phyloP scores from a whole-genome alignment of 768 basidiomycete genomes.

The Dentipellis sp. region DNA sequence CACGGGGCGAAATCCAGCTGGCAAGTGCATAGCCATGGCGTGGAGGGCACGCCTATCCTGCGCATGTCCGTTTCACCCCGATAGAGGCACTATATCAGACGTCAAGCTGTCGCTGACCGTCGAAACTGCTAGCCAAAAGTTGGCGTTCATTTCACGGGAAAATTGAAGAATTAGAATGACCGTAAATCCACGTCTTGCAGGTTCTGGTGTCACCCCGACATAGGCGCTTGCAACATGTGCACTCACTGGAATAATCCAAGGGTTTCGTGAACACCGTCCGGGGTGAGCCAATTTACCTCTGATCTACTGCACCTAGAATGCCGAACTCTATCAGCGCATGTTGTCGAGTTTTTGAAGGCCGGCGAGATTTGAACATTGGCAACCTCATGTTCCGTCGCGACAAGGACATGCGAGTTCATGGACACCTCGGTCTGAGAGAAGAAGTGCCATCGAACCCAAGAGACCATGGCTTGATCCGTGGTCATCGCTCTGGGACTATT shows the following conservation, averaged over 20 bases:
- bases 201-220: not conserved
- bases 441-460: too few relatives aligned
- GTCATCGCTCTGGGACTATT: not conserved
- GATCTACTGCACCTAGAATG: not conserved
- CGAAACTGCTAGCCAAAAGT: not conserved
- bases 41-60: not conserved
- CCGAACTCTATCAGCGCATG: not conserved
- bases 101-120: not conserved
- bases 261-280: not conserved
- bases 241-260: not conserved
- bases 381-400: not conserved
- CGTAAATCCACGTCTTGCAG: not conserved
- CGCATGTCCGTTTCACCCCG: not conserved
- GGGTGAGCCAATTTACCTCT: not conserved
- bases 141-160: not conserved
- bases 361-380: not conserved
- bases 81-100: not conserved
- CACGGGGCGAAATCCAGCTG: not conserved
- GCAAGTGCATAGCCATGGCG: not conserved
- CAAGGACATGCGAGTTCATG: not conserved
- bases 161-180: not conserved
- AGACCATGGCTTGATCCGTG: not conserved
- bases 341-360: not conserved
- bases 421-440: not conserved
- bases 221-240: not conserved